Conservation (phyloP, 1,284 basidiomycete genomes). For the Bjerkandera adusta region DNA sequence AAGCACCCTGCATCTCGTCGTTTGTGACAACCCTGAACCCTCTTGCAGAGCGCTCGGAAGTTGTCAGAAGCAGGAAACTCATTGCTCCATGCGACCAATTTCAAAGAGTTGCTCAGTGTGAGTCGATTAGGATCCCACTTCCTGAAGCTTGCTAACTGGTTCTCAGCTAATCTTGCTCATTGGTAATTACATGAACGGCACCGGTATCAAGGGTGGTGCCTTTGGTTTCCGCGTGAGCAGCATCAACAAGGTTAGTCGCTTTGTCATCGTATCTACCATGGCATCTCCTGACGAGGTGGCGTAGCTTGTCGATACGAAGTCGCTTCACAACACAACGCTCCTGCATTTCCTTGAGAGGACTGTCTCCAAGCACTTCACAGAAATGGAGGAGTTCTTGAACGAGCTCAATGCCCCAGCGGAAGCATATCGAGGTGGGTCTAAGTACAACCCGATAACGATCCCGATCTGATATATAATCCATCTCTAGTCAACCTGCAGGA, state of each 20-base stretch:
- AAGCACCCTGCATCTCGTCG: slow-evolving; percentile 20
- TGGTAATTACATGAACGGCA: slow-evolving; percentile 98
- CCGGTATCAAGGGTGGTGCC: slow-evolving; percentile 94
- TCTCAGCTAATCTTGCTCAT: slow-evolving; percentile 86
- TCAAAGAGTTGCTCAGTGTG: slow-evolving; percentile 86
- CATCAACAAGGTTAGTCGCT: slow-evolving; percentile 81
- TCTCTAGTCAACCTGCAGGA: slow-evolving; percentile 73
- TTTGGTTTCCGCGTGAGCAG: slow-evolving; percentile 97
- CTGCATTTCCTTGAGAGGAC: slow-evolving; percentile 95
- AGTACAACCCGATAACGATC: not conserved
- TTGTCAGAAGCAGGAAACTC: slow-evolving; percentile 79
- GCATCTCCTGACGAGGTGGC: not conserved
- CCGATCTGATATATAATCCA: not conserved
- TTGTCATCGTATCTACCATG: not conserved
- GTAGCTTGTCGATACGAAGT: slow-evolving; percentile 97
- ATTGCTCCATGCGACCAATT: slow-evolving; percentile 74
- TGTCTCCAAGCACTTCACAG: slow-evolving; percentile 84
- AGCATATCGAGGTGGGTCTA: slow-evolving; percentile 79
- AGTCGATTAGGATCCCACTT: slow-evolving; percentile 26
- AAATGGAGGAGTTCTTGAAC: slow-evolving; percentile 86
- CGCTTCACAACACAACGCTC: slow-evolving; percentile 88
- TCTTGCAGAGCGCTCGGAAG: slow-evolving; percentile 68
- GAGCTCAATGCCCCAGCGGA: slow-evolving; percentile 90
- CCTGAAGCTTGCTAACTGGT: slow-evolving; percentile 4
- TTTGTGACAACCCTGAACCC: slow-evolving; percentile 13